Conservation (phyloP, 164 flowering plant species). For the Liquidambar formosana region DNA sequence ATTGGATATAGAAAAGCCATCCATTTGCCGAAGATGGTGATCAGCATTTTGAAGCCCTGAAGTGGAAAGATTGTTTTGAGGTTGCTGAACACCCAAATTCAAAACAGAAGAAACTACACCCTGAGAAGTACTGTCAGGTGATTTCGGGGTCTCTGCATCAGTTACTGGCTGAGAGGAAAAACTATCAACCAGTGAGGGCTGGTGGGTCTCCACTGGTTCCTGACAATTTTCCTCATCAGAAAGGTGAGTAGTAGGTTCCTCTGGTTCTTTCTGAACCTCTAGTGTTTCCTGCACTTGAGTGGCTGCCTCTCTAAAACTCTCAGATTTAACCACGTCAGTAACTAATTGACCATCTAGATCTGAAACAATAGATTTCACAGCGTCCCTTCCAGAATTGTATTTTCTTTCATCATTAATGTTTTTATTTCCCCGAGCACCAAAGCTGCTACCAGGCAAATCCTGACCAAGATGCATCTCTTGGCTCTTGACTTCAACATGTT, state of each 20-base stretch:
- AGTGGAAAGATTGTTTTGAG: slow-evolving; percentile 16
- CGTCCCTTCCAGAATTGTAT: slow-evolving; percentile 13
- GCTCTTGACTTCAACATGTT: slow-evolving; percentile 24
- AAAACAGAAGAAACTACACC: not conserved
- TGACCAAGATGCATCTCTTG: slow-evolving; percentile 15
- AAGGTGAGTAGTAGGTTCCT: slow-evolving; percentile 3
- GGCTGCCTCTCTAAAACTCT: slow-evolving; percentile 16
- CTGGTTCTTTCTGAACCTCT: slow-evolving; percentile 12
- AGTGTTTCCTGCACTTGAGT: slow-evolving; percentile 14
- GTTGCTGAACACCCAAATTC: slow-evolving; percentile 7
- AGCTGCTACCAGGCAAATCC: slow-evolving; percentile 18
- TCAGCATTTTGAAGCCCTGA: slow-evolving; percentile 18
- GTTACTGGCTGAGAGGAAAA: slow-evolving; percentile 8
- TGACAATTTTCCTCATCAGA: slow-evolving; percentile 11
- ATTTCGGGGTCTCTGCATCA: slow-evolving; percentile 6
- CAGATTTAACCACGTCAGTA: slow-evolving; percentile 19
- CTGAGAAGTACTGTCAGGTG: slow-evolving; percentile 15
- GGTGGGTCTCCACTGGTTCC: slow-evolving; percentile 11
- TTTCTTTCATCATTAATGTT: slow-evolving; percentile 22
- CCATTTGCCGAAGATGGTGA: slow-evolving; percentile 13
- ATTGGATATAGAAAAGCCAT: slow-evolving; percentile 18
- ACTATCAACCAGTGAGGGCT: not conserved
- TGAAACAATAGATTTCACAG: slow-evolving; percentile 11
- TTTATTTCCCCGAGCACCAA: slow-evolving; percentile 16
- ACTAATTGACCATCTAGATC: slow-evolving; percentile 28